Evolutionary conservation across 495 filamentous ascomycete species (phyloP).

Genomic region (Terfezia claveryi): DNA sequence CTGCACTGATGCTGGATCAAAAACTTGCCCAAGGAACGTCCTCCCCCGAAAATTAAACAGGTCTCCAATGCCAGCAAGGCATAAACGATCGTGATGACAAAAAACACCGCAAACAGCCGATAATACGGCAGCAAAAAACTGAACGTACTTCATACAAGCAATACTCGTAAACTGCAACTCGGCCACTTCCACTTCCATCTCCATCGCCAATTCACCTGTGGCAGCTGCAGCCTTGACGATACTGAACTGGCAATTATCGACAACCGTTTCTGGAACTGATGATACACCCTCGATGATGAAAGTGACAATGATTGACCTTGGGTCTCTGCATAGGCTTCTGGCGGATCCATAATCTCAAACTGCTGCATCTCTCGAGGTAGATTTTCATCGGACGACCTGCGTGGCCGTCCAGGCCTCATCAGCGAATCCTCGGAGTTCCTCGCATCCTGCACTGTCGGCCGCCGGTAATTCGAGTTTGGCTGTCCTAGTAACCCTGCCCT

Average conservation of each 20-base stretch:
- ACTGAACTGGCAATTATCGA: background rate
- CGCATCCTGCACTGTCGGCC: background rate
- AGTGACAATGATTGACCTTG: background rate
- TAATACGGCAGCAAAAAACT: background rate
- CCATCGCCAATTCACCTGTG: background rate
- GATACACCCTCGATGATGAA: background rate
- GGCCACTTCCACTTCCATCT: too few relatives aligned
- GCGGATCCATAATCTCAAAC: background rate
- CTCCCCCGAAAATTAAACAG: background rate
- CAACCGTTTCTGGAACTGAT: background rate
- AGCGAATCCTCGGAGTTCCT: background rate
- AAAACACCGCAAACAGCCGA: background rate
- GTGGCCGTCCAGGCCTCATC: background rate
- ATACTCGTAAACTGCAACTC: too few relatives aligned
- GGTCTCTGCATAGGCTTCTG: background rate
- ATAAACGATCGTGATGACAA: background rate
- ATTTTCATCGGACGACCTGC: background rate
- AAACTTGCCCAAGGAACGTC: constrained; percentile 19
- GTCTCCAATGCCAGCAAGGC: background rate
- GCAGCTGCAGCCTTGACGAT: background rate
- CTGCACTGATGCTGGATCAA: constrained; percentile 45
- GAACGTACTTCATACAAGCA: too few relatives aligned
- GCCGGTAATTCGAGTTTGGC: background rate
- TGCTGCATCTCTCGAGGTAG: background rate
- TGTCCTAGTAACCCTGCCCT: background rate